Conservation (phyloP, 169 alveolate genomes). For the Plasmodium gallinaceum region DNA sequence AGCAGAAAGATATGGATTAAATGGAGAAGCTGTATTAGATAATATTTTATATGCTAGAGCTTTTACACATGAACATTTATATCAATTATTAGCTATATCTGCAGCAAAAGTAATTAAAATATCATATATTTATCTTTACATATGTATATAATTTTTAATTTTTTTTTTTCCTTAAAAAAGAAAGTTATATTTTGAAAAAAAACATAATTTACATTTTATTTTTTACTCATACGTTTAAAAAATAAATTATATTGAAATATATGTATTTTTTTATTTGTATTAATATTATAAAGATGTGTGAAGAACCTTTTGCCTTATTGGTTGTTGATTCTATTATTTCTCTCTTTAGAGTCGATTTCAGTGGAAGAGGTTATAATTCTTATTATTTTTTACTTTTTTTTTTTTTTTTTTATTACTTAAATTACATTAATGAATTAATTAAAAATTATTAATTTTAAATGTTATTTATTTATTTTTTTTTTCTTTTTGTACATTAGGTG, state of each 20-base stretch:
- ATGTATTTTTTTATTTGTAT: background rate
- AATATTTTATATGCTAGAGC: constrained; percentile 97
- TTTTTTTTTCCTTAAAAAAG: too few relatives aligned
- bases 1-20: constrained; percentile 85
- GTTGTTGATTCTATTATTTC: constrained; percentile 95
- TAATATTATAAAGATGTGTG: constrained; percentile 79
- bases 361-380: constrained; percentile 89
- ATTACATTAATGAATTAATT: too few relatives aligned
- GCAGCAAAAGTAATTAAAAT: constrained; percentile 75
- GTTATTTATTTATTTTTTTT: background rate
- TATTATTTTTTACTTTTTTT: too few relatives aligned
- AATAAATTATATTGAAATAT: background rate
- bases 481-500: constrained; percentile 83
- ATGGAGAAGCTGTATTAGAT: constrained; percentile 94
- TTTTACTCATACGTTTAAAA: background rate
- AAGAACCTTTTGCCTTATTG: constrained; percentile 94
- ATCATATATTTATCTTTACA: background rate
- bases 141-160: background rate
- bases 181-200: background rate
- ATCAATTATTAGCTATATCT: constrained; percentile 50
- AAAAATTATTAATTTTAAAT: too few relatives aligned
- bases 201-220: background rate
- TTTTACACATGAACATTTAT: constrained; percentile 88
- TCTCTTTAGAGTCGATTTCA: constrained; percentile 91
- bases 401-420: too few relatives aligned